Percentiles rank a stretch among this genome's conserved stretches.
Evolutionary conservation across 1,284 basidiomycete genomes (phyloP).

Genomic region (Gymnopus androsaceus): DNA sequence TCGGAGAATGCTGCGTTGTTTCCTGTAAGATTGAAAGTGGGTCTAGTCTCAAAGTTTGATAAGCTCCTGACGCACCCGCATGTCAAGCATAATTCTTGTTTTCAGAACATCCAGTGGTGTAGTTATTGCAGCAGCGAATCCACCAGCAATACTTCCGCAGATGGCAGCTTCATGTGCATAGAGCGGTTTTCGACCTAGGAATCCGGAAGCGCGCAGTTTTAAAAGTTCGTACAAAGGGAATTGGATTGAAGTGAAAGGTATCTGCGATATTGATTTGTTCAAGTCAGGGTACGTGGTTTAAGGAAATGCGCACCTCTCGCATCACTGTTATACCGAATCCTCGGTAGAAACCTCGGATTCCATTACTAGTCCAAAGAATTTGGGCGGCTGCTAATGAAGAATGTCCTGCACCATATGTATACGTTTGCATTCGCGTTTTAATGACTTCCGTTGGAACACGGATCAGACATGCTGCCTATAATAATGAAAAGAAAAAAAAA

Average conservation of each 20-base stretch:
- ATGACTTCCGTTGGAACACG: conserved; percentile 95
- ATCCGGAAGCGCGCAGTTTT: conserved; percentile 66
- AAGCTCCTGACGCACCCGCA: conserved; percentile 53
- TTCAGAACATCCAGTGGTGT: conserved; percentile 98
- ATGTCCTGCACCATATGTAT: conserved; percentile 39
- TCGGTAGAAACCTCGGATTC: conserved; percentile 45
- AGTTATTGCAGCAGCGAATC: conserved; percentile 85
- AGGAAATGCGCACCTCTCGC: conserved; percentile 38
- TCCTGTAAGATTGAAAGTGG: background rate
- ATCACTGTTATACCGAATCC: conserved; percentile 51
- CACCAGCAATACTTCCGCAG: conserved; percentile 92
- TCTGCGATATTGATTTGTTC: conserved; percentile 48
- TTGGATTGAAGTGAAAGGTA: conserved; percentile 97
- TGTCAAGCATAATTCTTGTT: conserved; percentile 95
- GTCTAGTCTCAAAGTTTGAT: background rate
- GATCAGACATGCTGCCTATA: conserved; percentile 86
- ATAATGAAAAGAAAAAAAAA: background rate
- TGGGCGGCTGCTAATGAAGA: conserved; percentile 45
- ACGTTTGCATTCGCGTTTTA: conserved; percentile 72
- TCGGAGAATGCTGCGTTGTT: conserved; percentile 21
- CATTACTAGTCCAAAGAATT: conserved; percentile 38
- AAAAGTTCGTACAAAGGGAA: conserved; percentile 95
- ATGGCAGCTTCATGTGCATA: conserved; percentile 85
- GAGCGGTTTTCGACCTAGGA: conserved; percentile 53
- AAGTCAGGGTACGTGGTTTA: background rate